Conservation (phyloP, 768 basidiomycete genomes). For the Kwoniella europaea region DNA sequence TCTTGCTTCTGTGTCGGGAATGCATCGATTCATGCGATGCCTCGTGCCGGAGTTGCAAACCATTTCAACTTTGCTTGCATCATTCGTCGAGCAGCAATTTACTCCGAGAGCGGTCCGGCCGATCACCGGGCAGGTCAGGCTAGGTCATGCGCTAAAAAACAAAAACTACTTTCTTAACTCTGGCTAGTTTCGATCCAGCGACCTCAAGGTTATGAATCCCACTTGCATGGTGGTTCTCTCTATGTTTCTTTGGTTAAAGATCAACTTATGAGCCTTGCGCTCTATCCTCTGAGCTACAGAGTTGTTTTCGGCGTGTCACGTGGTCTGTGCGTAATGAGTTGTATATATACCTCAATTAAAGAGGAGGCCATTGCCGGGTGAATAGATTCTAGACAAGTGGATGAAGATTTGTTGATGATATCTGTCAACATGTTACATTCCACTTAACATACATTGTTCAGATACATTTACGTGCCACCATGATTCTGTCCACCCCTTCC, state of each 20-base stretch:
- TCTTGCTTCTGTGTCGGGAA: too few species aligned
- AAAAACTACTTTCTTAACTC: constrained; percentile 10
- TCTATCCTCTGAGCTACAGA: constrained; percentile 19
- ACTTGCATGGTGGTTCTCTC: not conserved
- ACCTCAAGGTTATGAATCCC: constrained; percentile 5
- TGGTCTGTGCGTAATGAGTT: not conserved
- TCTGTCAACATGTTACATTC: too few species aligned
- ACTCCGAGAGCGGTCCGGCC: not conserved
- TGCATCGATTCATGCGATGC: too few species aligned
- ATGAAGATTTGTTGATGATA: too few species aligned
- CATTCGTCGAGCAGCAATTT: not conserved
- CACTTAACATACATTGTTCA: too few species aligned
- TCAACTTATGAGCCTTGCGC: constrained; percentile 14
- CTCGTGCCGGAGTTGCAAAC: too few species aligned
- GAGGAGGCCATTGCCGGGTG: too few species aligned
- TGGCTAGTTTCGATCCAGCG: constrained; percentile 20
- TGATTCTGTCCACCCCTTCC: not conserved
- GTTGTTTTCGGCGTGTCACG: not conserved
- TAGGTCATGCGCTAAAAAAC: too few species aligned
- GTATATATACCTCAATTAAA: not conserved
- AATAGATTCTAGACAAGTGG: too few species aligned
- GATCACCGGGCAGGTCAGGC: not conserved
- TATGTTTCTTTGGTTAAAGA: not conserved
- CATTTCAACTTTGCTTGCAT: too few species aligned
- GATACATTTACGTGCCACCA: too few species aligned